Base-by-base conservation (phyloP, 208 protist species). In the Leishmania arabica region DNA sequence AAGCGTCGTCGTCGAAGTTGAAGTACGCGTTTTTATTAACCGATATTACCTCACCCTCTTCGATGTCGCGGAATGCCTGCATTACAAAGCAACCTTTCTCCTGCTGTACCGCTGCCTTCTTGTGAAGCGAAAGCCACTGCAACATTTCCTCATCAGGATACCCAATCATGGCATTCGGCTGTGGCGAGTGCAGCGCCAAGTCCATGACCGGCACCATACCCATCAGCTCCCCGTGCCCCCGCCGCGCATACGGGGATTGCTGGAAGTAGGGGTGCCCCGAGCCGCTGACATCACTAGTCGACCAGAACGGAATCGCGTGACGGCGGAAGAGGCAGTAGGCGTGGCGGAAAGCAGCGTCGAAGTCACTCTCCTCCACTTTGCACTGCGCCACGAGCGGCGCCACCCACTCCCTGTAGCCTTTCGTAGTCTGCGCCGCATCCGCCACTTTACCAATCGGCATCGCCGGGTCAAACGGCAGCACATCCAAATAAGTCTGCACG, bases 21-120 rank as follows among this genome's bases (percentile, higher is more conserved):
- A 96, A 98, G 78, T 90, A 92, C 8, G 90, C 90, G 77, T 98
- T 98, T 75, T 96, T 96, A 84, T 98, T 85, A 13, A 95, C 91
- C 24, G 93, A 89, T 72, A 98, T 87, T 9, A 94, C 77, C 70
- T 96, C 93, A 54, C 93, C 92, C 27, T 80, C 80, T 56, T 93
- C 77, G 81, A 98, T 96, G 72, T 96, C 93, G n/a, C 90, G 91
- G 75, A 95, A 78, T 3, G 95, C 95, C 81, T 98, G 95, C 90
- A 98, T 91, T 27, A 96, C 92, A 86, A 98, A 96, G 86, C 95
- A 96, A 47, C 89, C 87, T 69, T 90, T 92, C 74, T 92, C 85
- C 66, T 75, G 45, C 65, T 84, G 75, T 64, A 95, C 83, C 31
- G 81, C 88, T 8, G 87, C 79, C 78, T 89, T 93, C 84, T 92